Evolutionary conservation across 2,329 filamentous ascomycete genomes (phyloP), one percentile per base, ranked within the genome.

Genomic region (Xylaria sp.): DNA sequence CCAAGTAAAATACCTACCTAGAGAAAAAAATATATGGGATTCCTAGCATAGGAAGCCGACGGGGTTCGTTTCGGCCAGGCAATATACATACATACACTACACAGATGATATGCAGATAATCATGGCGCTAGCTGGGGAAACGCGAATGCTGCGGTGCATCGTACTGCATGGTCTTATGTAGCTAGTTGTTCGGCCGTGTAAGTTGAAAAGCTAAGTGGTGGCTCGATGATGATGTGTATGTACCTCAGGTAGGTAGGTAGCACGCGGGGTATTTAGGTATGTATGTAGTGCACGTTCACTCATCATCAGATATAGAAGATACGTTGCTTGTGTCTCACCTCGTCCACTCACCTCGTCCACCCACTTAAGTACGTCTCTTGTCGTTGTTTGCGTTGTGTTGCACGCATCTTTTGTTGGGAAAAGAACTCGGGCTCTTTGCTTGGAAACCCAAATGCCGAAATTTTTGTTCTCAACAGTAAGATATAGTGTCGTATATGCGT

Each of bases 1-100:
- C 48, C 20, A 51, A 26, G 13, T 31, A 46, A 26, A 51, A 31
- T 5, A 13, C 23, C 23, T 23, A 23, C 23, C 23, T 28, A 28
- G 0, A 28, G 33, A 33, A 10, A 33, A 23, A 33, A 33, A 9
- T n/a, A 6, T 33, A 31, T 20, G 17, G 42, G 59, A 59, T 66
- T 63, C 67, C 67, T 44, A 59, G 62, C 59, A 56, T 9, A 66
- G 59, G 40, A 69, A 66, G 58, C 59, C 67, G 67, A 48, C 10
- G 49, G 26, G 26, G 6, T 31, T 53, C 10, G 26, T 64, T 48
- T 31, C 48, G 20, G 7, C 56, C 38, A 28, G 42, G 64, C 51
- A 54, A 59, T 33, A 31, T 11, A 49, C 3, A 31, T 11, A 49
- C 3, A 11, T 49, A 33, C 28, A 23, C 28, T 33, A 33, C 33